Evolutionary conservation across 768 basidiomycete species (phyloP).

Genomic region (Psilocybe subaeruginosa): DNA sequence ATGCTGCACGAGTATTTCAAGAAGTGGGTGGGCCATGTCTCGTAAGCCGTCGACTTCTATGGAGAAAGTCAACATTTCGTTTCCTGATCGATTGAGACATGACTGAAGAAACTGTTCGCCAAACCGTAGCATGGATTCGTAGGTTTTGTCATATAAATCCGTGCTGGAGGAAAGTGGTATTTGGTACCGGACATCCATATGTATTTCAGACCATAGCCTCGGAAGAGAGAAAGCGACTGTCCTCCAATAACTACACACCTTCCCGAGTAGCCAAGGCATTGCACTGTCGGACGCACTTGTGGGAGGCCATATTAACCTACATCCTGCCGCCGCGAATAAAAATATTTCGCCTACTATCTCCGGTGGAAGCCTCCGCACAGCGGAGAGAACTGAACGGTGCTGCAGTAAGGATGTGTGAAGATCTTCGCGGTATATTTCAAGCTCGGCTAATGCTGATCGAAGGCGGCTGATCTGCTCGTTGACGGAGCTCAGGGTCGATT

Average conservation of each 20-base stretch:
- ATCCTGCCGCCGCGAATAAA: conserved; percentile 15
- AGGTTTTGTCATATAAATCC: background rate
- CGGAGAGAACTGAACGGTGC: conserved; percentile 22
- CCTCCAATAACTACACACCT: conserved; percentile 31
- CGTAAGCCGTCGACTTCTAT: conserved; percentile 8
- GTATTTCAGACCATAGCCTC: conserved; percentile 25
- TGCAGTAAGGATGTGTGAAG: conserved; percentile 9
- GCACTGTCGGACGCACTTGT: background rate
- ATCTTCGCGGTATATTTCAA: conserved; percentile 12
- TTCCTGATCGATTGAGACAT: conserved; percentile 24
- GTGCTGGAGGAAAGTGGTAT: background rate
- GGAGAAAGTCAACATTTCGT: conserved; percentile 20
- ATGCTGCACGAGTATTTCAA: conserved; percentile 15
- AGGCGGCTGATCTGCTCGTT: conserved; percentile 21
- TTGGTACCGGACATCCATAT: conserved; percentile 15
- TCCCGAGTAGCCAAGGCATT: conserved; percentile 25
- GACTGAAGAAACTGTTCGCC: conserved; percentile 20
- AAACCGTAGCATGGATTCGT: background rate
- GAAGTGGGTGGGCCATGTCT: conserved; percentile 3
- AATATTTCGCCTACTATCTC: conserved; percentile 30
- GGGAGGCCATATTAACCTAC: conserved; percentile 18
- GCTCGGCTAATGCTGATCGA: conserved; percentile 10
- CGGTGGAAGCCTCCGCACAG: conserved; percentile 25
- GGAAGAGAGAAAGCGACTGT: conserved; percentile 24
- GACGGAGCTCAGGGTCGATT: conserved; percentile 1